Evolutionary conservation across 129 eudicot species (phyloP).

Genomic region (Pseudognaphalium luteoalbum): DNA sequence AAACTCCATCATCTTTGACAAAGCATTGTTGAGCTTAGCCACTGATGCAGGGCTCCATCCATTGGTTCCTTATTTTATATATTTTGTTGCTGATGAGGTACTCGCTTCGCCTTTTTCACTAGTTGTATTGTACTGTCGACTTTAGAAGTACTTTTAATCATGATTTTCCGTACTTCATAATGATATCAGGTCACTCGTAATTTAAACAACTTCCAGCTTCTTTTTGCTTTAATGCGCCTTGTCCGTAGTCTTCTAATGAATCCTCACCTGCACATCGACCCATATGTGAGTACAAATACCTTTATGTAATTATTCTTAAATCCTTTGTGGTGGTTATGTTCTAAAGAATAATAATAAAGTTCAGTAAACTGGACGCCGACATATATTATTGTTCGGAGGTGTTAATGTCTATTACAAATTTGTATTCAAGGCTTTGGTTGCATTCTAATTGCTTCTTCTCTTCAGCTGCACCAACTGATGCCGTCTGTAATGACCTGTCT

Average conservation of each 20-base stretch:
- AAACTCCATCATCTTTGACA: conserved; percentile 68
- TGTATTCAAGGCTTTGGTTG: conserved; percentile 23
- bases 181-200: conserved; percentile 76
- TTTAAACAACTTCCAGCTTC: conserved; percentile 64
- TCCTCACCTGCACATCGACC: conserved; percentile 83
- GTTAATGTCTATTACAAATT: not conserved
- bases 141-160: not conserved
- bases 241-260: conserved; percentile 84
- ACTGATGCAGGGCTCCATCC: conserved; percentile 96
- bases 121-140: not conserved
- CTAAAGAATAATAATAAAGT: not conserved
- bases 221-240: conserved; percentile 91
- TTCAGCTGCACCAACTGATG: conserved; percentile 92
- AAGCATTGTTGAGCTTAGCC: conserved; percentile 77
- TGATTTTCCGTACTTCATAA: conserved; percentile 10
- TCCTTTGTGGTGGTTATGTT: not conserved
- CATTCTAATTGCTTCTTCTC: conserved; percentile 21
- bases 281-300: conserved; percentile 64
- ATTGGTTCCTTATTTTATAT: conserved; percentile 84
- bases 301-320: not conserved
- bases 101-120: not conserved
- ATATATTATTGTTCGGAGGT: not conserved
- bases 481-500: conserved; percentile 95
- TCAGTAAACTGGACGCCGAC: not conserved
- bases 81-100: conserved; percentile 97